phyloP scores from a whole-genome alignment of 2,329 filamentous ascomycete species.

The Exophiala xenobiotica region DNA sequence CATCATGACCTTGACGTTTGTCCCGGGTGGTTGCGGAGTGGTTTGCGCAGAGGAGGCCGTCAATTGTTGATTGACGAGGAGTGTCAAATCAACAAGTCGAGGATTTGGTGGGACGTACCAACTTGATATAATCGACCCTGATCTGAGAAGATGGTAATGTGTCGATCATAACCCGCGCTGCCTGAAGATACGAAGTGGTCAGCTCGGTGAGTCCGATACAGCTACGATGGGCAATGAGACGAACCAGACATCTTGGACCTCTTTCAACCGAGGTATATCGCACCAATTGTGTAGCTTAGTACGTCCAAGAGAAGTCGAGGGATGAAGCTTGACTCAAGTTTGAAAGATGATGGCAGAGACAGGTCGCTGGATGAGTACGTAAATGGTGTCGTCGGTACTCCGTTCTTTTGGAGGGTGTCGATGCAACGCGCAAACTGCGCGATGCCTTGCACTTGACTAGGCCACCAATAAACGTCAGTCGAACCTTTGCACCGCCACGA shows the following conservation, averaged over 20 bases:
- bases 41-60: background rate
- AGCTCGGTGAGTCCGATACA: constrained; percentile 29
- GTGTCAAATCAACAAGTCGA: background rate
- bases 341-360: background rate
- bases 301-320: constrained; percentile 8
- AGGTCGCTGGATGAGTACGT: constrained; percentile 2
- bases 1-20: constrained; percentile 16
- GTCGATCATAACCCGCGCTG: constrained; percentile 91
- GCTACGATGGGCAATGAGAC: constrained; percentile 27
- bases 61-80: background rate
- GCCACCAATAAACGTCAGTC: background rate
- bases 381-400: background rate
- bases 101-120: constrained; percentile 62
- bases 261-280: constrained; percentile 17
- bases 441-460: background rate
- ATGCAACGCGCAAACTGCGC: constrained; percentile 3
- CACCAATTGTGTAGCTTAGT: constrained; percentile 15
- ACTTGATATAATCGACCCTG: constrained; percentile 99
- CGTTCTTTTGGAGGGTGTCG: background rate
- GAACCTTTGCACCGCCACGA: background rate
- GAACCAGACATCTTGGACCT: constrained; percentile 46
- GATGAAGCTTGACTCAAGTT: constrained; percentile 9
- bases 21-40: background rate
- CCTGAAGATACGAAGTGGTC: constrained; percentile 49
- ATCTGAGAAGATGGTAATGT: constrained; percentile 99